Evolutionary conservation across 768 basidiomycete genomes (phyloP), one percentile per base, ranked within the genome.

Genomic region (Hygrophorus russula): DNA sequence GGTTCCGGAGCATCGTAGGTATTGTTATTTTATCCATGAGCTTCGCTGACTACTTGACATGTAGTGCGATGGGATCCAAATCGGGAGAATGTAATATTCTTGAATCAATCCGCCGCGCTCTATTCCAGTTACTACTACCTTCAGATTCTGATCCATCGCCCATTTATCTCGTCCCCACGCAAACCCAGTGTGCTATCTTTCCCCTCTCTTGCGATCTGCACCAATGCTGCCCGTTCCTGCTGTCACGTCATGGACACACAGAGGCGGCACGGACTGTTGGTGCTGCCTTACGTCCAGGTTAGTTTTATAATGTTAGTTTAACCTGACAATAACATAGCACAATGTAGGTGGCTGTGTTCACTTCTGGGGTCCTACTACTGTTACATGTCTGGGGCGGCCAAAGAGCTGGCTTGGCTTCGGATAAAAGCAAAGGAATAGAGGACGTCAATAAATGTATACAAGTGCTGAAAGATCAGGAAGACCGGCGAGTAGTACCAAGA

Each of bases 181-280:
- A 71, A 67, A 46, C 68, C 69, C 0, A 67, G 71, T 2, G 54
- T 57, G 1, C 48, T 75, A 4, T 65, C 71, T 2, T 76, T 79
- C 54, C 82, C 81, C 7, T 84, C 80, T 0, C 66, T 84, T 17
- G 79, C 82, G 0, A 86, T 83, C 41, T 87, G 80, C 58, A 75
- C 84, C 8, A 74, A 90, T 46, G 80, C 91, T 0, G 86, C 90
- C 0, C 68, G 90, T n/a, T 85, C 84, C 1, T 84, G 79, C 43
- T 77, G 74, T 13, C 88, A 88, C 50, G 72, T 96, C 15, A 61
- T 85, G 28, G 83, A 89, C 50, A 63, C 73, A 1, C 69, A 74
- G 42, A 59, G 68, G 36, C 61, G 54, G 39, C 61, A 71, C 5
- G 58, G 50, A 9, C 3, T 13, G 1, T 39, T 50, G 28, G 65